Conservation (phyloP, 2,329 filamentous ascomycete species). For the Epichloe coenophiala region DNA sequence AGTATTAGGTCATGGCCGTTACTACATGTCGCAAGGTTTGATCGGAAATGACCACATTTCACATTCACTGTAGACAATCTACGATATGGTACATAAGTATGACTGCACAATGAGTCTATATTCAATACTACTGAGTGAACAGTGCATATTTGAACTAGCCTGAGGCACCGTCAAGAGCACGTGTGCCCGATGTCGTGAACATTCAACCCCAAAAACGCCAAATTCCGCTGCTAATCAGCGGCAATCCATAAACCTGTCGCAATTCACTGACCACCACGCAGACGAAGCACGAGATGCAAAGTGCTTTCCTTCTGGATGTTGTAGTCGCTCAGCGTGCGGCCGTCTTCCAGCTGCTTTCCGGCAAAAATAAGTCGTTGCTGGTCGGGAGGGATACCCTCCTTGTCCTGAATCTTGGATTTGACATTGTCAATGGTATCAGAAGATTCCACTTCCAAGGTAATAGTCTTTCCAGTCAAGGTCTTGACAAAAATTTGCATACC, state of each 20-base stretch:
- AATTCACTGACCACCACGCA: slow-evolving; percentile 57
- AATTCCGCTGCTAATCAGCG: slow-evolving; percentile 65
- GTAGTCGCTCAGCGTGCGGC: slow-evolving; percentile 83
- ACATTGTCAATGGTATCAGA: slow-evolving; percentile 91
- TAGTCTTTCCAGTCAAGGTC: slow-evolving; percentile 84
- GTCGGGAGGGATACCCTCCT: slow-evolving; percentile 82
- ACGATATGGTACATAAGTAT: background rate
- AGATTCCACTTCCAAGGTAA: slow-evolving; percentile 81
- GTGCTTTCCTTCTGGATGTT: slow-evolving; percentile 93
- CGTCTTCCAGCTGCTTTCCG: slow-evolving; percentile 87
- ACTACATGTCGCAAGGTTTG: background rate
- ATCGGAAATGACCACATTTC: too few relatives aligned
- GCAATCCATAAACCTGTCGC: slow-evolving; percentile 34
- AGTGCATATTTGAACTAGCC: background rate
- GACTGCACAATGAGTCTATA: background rate
- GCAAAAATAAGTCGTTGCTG: slow-evolving; percentile 91
- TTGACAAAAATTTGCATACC: slow-evolving; percentile 87
- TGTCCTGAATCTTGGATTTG: slow-evolving; percentile 85
- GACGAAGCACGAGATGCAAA: slow-evolving; percentile 65
- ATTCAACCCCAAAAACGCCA: slow-evolving; percentile 20
- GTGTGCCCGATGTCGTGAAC: background rate
- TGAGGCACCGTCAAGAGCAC: background rate
- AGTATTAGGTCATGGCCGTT: background rate
- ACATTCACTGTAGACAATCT: too few relatives aligned
- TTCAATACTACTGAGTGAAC: background rate